Conservation (phyloP, 768 basidiomycete genomes). For the Pleurotus platypus region DNA sequence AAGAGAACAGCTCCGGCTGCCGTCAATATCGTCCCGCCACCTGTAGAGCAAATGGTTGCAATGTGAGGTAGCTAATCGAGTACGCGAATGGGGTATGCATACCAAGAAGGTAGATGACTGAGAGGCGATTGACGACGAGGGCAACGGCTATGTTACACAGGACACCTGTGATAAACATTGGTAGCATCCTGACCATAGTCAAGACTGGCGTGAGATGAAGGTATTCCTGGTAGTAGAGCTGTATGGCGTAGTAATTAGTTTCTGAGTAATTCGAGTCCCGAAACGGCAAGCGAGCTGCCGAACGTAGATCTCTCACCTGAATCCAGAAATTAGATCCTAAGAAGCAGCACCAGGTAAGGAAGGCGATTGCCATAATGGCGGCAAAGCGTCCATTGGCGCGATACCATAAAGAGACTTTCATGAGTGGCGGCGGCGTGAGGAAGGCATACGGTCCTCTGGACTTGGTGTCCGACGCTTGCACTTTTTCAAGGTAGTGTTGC, state of each 20-base stretch:
- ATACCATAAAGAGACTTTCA: slow-evolving; percentile 55
- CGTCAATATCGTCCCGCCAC: slow-evolving; percentile 57
- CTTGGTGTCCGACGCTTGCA: not conserved
- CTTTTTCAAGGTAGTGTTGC: slow-evolving; percentile 54
- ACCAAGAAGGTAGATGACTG: slow-evolving; percentile 59
- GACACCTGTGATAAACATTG: slow-evolving; percentile 71
- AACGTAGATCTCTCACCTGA: slow-evolving; percentile 13
- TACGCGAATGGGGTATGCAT: slow-evolving; percentile 13
- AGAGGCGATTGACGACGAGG: slow-evolving; percentile 49
- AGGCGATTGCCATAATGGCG: slow-evolving; percentile 53
- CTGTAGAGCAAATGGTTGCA: not conserved
- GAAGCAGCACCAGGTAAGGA: slow-evolving; percentile 58
- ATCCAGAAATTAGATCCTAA: slow-evolving; percentile 41
- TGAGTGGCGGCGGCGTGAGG: slow-evolving; percentile 50
- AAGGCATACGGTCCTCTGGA: not conserved
- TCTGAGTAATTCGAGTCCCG: slow-evolving; percentile 27
- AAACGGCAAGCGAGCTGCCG: slow-evolving; percentile 15
- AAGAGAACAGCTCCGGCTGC: slow-evolving; percentile 58
- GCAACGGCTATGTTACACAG: slow-evolving; percentile 66
- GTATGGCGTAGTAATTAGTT: not conserved
- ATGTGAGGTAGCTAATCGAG: not conserved
- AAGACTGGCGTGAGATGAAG: slow-evolving; percentile 46
- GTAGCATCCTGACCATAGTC: slow-evolving; percentile 64
- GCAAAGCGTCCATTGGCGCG: slow-evolving; percentile 56
- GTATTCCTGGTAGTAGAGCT: slow-evolving; percentile 77